Conservation (phyloP, 177 flowering plant species). For the Vitis hybrid region DNA sequence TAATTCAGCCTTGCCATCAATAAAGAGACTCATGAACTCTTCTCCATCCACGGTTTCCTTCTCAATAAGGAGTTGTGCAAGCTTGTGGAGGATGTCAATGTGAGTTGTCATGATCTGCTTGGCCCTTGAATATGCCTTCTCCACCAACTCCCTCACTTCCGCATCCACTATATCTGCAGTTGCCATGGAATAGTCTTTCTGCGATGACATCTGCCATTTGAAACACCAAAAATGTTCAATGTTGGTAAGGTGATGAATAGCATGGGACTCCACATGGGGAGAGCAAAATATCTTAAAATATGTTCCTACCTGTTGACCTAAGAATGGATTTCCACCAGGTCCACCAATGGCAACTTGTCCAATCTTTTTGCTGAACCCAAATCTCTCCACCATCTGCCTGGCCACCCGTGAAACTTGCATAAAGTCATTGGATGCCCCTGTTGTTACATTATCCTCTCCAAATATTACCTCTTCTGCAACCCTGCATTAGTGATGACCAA, state of each 20-base stretch:
- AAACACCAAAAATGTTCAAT: too few relatives aligned
- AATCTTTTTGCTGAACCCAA: slow-evolving; percentile 97
- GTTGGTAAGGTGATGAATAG: too few relatives aligned
- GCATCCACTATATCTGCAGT: slow-evolving; percentile 93
- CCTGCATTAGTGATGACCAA: slow-evolving; percentile 35
- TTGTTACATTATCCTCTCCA: slow-evolving; percentile 85
- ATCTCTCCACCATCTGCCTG: slow-evolving; percentile 96
- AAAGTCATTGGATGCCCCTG: slow-evolving; percentile 96
- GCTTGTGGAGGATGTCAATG: slow-evolving; percentile 91
- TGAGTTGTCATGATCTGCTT: slow-evolving; percentile 72
- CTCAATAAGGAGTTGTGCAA: slow-evolving; percentile 89
- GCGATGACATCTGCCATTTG: slow-evolving; percentile 78
- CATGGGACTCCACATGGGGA: too few relatives aligned
- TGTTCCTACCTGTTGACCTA: slow-evolving; percentile 76
- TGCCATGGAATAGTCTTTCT: slow-evolving; percentile 97
- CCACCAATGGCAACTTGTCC: slow-evolving; percentile 97
- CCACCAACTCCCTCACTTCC: slow-evolving; percentile 86
- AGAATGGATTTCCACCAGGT: slow-evolving; percentile 91
- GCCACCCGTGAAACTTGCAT: slow-evolving; percentile 97
- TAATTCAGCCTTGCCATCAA: slow-evolving; percentile 89
- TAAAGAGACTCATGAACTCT: slow-evolving; percentile 96
- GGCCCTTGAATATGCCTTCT: slow-evolving; percentile 75
- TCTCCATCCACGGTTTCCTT: slow-evolving; percentile 96
- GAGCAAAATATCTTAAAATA: too few relatives aligned
- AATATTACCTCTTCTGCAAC: slow-evolving; percentile 96